Conservation (phyloP, 495 filamentous ascomycete genomes). For the Podospora fimiseda region DNA sequence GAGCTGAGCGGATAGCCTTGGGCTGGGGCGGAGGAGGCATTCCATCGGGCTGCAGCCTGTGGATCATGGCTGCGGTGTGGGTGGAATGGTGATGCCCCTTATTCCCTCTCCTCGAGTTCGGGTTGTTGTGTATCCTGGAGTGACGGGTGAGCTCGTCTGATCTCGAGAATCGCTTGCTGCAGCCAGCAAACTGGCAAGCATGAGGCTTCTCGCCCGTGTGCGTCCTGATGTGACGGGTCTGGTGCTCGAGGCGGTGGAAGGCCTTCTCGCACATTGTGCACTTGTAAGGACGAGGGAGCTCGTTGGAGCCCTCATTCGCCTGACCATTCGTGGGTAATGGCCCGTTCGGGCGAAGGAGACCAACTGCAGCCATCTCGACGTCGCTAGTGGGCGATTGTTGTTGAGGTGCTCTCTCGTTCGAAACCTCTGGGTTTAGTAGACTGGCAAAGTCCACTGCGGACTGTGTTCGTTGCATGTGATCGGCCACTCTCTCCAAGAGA, state of each 20-base stretch:
- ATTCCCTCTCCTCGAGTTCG: slow-evolving; percentile 90
- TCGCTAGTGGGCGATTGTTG: slow-evolving; percentile 28
- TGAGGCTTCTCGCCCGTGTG: slow-evolving; percentile 99
- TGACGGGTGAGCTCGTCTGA: slow-evolving; percentile 96
- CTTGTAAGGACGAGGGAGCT: slow-evolving; percentile 94
- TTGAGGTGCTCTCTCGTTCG: slow-evolving; percentile 22
- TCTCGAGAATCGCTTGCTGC: slow-evolving; percentile 94
- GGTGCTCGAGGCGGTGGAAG: slow-evolving; percentile 96
- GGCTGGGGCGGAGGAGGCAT: slow-evolving; percentile 71
- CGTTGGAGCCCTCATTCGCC: slow-evolving; percentile 46
- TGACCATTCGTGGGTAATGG: slow-evolving; percentile 50
- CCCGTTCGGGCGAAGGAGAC: slow-evolving; percentile 66
- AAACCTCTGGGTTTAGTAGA: slow-evolving; percentile 62
- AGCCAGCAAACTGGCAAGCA: slow-evolving; percentile 87
- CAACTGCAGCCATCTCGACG: slow-evolving; percentile 60
- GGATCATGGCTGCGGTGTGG: slow-evolving; percentile 17
- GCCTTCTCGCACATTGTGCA: slow-evolving; percentile 98
- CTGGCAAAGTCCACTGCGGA: slow-evolving; percentile 72
- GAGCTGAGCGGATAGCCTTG: slow-evolving; percentile 67
- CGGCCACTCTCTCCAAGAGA: slow-evolving; percentile 17
- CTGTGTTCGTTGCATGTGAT: slow-evolving; percentile 68
- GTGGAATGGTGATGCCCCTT: slow-evolving; percentile 55
- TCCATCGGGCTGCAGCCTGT: slow-evolving; percentile 52
- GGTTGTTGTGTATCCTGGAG: slow-evolving; percentile 98
- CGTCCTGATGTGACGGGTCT: slow-evolving; percentile 94